Evolutionary conservation across 495 filamentous ascomycete species (phyloP).

Genomic region (Hypoxylon subgilvum): DNA sequence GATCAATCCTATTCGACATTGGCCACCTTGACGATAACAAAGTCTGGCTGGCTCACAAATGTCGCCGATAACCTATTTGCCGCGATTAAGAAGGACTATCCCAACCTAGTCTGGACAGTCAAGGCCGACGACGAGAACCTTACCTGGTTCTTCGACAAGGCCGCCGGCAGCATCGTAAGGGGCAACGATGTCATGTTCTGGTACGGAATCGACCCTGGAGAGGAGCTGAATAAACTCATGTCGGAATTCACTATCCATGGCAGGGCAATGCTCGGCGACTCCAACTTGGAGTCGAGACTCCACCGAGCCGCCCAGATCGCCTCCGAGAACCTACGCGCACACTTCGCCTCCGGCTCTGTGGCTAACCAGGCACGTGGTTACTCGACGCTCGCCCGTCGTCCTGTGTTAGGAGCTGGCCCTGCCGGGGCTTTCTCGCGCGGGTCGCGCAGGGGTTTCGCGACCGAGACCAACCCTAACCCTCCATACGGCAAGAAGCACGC

Average conservation of each 20-base stretch:
- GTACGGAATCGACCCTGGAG: slow-evolving; percentile 87
- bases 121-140: slow-evolving; percentile 96
- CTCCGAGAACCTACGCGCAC: slow-evolving; percentile 51
- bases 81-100: slow-evolving; percentile 88
- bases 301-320: slow-evolving; percentile 72
- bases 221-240: slow-evolving; percentile 86
- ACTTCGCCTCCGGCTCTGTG: slow-evolving; percentile 39
- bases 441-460: slow-evolving; percentile 29
- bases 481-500: slow-evolving; percentile 93
- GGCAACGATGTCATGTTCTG: slow-evolving; percentile 94
- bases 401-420: slow-evolving; percentile 27
- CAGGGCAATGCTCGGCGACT: slow-evolving; percentile 85
- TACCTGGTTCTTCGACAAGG: slow-evolving; percentile 98
- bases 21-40: slow-evolving; percentile 93
- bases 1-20: slow-evolving; percentile 70
- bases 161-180: slow-evolving; percentile 84
- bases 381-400: slow-evolving; percentile 35
- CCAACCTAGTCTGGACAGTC: slow-evolving; percentile 95
- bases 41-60: slow-evolving; percentile 93
- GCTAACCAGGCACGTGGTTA: slow-evolving; percentile 42
- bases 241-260: slow-evolving; percentile 85
- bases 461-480: slow-evolving; percentile 87
- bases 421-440: slow-evolving; percentile 20
- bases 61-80: slow-evolving; percentile 98
- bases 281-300: slow-evolving; percentile 85